These are phyloP conservation scores for Blepharisma japonicum DNA, from an alignment of 73 alveolate genomes.

Conservation along the genomic window DNA sequence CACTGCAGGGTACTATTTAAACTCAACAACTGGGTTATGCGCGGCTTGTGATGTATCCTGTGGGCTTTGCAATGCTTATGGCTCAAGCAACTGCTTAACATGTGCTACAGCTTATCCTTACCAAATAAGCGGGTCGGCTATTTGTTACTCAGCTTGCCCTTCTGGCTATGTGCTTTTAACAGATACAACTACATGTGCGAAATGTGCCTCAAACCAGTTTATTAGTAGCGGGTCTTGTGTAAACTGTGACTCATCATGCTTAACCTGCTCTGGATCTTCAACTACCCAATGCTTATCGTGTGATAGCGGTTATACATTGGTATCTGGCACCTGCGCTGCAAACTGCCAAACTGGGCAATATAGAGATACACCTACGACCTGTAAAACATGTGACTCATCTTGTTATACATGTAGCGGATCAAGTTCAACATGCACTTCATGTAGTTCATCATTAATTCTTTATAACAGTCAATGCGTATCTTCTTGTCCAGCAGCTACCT, in stretches of 20 bases:
- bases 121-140: background rate
- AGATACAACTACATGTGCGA: background rate
- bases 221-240: background rate
- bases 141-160: background rate
- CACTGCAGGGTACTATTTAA: background rate
- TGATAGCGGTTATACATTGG: background rate
- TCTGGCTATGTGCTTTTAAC: conserved; percentile 1
- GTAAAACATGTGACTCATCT: conserved; percentile 25
- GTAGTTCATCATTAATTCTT: too few relatives aligned
- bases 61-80: too few relatives aligned
- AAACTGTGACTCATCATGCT: conserved; percentile 25
- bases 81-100: too few relatives aligned
- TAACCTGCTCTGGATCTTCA: background rate
- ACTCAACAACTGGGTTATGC: too few relatives aligned
- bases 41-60: too few relatives aligned
- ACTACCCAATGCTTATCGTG: background rate
- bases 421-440: background rate
- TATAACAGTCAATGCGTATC: too few relatives aligned
- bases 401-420: conserved; percentile 4
- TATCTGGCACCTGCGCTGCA: too few relatives aligned
- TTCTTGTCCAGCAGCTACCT: too few relatives aligned
- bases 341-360: too few relatives aligned
- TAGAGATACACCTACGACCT: background rate
- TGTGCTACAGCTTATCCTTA: too few relatives aligned
- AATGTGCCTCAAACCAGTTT: conserved; percentile 11